phyloP scores from a whole-genome alignment of 257 asterid genomes.

The Datura wrightii region DNA sequence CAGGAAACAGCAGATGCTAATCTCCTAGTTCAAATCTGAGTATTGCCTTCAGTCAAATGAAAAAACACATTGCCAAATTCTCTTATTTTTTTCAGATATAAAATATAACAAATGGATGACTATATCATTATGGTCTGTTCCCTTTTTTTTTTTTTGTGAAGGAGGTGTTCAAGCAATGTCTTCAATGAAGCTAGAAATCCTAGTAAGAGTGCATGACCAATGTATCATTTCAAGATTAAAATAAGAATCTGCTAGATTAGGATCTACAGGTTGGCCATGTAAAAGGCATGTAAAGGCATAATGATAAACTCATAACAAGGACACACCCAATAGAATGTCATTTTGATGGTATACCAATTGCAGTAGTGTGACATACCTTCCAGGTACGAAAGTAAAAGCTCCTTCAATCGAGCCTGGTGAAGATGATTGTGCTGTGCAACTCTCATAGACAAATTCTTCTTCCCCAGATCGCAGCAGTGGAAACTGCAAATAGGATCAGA shows the following conservation, averaged over 20 bases:
- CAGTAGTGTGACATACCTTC: slow-evolving; percentile 60
- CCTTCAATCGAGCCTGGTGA: slow-evolving; percentile 82
- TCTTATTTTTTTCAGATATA: neutral
- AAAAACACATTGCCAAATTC: slow-evolving; percentile 1
- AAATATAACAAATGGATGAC: slow-evolving; percentile 2
- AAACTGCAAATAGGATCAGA: slow-evolving; percentile 55
- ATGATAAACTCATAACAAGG: neutral
- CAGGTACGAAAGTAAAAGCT: slow-evolving; percentile 85
- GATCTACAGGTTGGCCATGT: slow-evolving; percentile 15
- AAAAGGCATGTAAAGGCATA: slow-evolving; percentile 14
- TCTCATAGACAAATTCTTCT: slow-evolving; percentile 82
- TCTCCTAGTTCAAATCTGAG: neutral
- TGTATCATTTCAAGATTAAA: slow-evolving; percentile 3
- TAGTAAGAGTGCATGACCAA: neutral
- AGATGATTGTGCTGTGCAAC: slow-evolving; percentile 59
- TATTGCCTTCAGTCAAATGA: neutral
- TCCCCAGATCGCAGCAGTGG: slow-evolving; percentile 77
- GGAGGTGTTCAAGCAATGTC: slow-evolving; percentile 9
- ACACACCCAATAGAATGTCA: neutral
- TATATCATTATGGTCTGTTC: neutral
- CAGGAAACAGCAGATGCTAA: neutral
- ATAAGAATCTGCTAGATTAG: neutral
- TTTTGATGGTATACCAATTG: slow-evolving; percentile 5
- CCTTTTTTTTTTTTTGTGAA: neutral
- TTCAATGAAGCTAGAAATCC: slow-evolving; percentile 14